phyloP scores from a whole-genome alignment of 1,284 basidiomycete genomes.

The Marasmius tenuissimus region DNA sequence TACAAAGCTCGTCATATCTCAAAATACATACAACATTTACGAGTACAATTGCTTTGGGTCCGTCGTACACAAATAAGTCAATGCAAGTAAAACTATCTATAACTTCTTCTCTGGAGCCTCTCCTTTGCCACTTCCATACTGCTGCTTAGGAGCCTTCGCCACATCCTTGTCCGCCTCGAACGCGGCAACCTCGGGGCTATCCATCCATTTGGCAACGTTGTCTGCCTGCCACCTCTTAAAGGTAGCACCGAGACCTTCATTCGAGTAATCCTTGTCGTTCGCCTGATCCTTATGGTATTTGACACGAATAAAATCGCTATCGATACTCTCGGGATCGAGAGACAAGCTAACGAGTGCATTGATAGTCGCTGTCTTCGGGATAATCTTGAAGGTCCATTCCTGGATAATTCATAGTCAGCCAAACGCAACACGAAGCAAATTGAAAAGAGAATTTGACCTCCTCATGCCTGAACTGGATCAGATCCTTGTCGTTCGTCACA shows the following conservation, averaged over 20 bases:
- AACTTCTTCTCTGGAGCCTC: too few species aligned
- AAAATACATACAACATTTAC: too few species aligned
- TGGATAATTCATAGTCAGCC: too few species aligned
- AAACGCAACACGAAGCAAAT: neutral
- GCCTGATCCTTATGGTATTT: slow-evolving; percentile 36
- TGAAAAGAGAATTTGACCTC: slow-evolving; percentile 11
- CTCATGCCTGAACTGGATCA: slow-evolving; percentile 34
- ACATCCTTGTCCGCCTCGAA: too few species aligned
- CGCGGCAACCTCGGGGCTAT: neutral
- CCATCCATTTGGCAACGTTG: slow-evolving; percentile 20
- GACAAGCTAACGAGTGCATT: slow-evolving; percentile 30
- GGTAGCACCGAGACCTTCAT: slow-evolving; percentile 28
- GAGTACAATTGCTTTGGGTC: too few species aligned
- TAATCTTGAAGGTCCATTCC: slow-evolving; percentile 29
- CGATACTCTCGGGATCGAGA: slow-evolving; percentile 27
- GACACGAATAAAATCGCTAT: slow-evolving; percentile 30
- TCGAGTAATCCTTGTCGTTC: slow-evolving; percentile 32
- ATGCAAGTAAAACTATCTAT: too few species aligned
- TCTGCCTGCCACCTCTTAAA: slow-evolving; percentile 34
- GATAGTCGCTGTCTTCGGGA: slow-evolving; percentile 28
- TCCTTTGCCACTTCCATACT: too few species aligned
- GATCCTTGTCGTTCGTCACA: slow-evolving; percentile 26
- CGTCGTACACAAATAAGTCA: too few species aligned
- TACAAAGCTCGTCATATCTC: too few species aligned
- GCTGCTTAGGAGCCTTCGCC: too few species aligned